These are phyloP conservation scores for Dendrocalamus sinicus DNA, from an alignment of 176 grass and related monocot species.

Conservation along the genomic window DNA sequence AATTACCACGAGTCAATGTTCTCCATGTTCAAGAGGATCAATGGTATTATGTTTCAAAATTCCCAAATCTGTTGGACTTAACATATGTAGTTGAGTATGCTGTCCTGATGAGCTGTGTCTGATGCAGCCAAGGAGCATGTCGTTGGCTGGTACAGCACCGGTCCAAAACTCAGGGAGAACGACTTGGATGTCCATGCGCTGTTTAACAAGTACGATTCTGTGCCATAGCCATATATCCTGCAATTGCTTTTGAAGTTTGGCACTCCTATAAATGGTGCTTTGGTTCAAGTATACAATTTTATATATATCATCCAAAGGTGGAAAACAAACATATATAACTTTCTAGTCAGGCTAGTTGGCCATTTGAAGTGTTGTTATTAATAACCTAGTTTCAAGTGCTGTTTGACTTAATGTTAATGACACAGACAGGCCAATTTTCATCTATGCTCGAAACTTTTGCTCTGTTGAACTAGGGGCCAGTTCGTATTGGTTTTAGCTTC, in stretches of 20 bases:
- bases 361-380: neutral
- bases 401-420: conserved; percentile 1
- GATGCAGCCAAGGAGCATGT: conserved; percentile 93
- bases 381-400: conserved; percentile 10
- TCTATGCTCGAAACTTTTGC: neutral
- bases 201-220: conserved; percentile 76
- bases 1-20: conserved; percentile 98
- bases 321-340: neutral
- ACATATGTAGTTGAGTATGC: neutral
- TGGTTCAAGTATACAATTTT: neutral
- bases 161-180: conserved; percentile 96
- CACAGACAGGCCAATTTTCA: neutral
- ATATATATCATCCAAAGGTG: neutral
- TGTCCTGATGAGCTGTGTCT: conserved; percentile 25
- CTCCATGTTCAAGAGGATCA: conserved; percentile 99
- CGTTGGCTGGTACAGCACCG: conserved; percentile 98
- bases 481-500: too few relatives aligned
- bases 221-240: neutral
- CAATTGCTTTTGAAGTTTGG: neutral
- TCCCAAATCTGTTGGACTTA: neutral
- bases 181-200: conserved; percentile 91
- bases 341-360: neutral
- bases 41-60: conserved; percentile 56
- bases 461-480: neutral
- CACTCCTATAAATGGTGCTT: neutral